Conservation (phyloP, 129 eudicot species). For the Flaveria bidentis region DNA sequence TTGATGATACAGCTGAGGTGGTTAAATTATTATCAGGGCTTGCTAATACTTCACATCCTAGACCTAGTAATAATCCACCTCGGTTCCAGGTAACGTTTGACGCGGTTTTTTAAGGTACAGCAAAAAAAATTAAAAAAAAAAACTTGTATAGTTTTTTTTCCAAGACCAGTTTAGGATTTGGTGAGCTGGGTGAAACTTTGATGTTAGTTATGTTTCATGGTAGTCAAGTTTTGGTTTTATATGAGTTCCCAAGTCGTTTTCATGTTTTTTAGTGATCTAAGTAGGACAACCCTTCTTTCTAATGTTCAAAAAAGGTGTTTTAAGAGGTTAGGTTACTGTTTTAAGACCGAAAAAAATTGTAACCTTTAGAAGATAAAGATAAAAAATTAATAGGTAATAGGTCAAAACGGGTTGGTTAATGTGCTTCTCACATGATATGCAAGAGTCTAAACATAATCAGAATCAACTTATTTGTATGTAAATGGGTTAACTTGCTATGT, state of each 20-base stretch:
- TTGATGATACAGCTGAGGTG: constrained; percentile 73
- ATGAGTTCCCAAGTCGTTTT: background rate
- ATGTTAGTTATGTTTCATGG: constrained; percentile 15
- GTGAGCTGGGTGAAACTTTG: constrained; percentile 26
- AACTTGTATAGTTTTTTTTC: constrained; percentile 34
- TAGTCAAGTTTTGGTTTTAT: constrained; percentile 29
- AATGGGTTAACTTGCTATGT: background rate
- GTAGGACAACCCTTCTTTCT: background rate
- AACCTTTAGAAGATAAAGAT: too few species aligned
- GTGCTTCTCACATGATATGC: background rate
- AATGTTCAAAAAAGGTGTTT: background rate
- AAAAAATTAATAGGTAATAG: background rate
- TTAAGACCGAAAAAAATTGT: background rate
- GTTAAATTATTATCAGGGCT: constrained; percentile 58
- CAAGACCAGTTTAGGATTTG: constrained; percentile 16
- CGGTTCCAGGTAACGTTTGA: constrained; percentile 64
- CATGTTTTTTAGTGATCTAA: background rate
- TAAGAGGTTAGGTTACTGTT: background rate
- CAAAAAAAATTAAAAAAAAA: background rate
- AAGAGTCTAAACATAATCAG: background rate
- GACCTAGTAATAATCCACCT: constrained; percentile 46
- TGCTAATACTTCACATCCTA: constrained; percentile 67
- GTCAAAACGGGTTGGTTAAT: background rate
- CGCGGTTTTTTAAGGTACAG: constrained; percentile 35
- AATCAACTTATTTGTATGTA: background rate